Base-by-base conservation (phyloP, 1,284 basidiomycete species). In the Somion occarium region DNA sequence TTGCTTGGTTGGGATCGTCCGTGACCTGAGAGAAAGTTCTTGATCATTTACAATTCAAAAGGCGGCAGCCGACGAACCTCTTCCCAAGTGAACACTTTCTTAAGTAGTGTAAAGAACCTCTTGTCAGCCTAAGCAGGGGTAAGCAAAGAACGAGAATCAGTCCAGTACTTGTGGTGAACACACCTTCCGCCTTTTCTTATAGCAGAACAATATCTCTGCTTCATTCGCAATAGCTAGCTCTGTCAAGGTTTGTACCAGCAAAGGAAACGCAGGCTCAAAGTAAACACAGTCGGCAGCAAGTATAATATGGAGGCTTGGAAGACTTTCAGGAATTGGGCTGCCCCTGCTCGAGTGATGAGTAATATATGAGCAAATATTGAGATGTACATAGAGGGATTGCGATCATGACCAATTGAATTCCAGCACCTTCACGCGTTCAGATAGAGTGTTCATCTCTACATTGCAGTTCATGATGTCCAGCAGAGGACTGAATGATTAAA, bases 251-350 rank as follows among this genome's bases (percentile, higher is more conserved):
- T 86, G 69, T 1, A 95, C 88, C 1, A 98, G 79, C 13, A 95
- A 78, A 2, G 93, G 88, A 62, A 97, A 98, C 0, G 92, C 88
- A n/a, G 91, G 89, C 69, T 97, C 94, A 59, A 93, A 92, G 70
- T 98, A 98, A 3, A 98, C 93, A 62, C 94, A 98, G 64, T 98
- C 94, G 1, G 93, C 92, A 1, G 89, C 90, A 4, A 94, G 75
- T 51, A 94, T 76, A 23, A 96, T 56, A 59, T 91, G 82, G 5
- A 84, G 78, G 3, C 71, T 75, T 20, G 67, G 63, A 15, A 83
- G 69, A 19, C 68, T 62, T 34, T 57, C 44, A 23, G 81, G 76
- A 46, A 78, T 59, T 5, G 74, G 67, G 25, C 71, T 67, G 25
- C 83, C 85, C 85, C 85, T 86, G 56, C 46, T 55, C 46, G 15